Conservation (phyloP, 1,284 basidiomycete genomes). For the Microbotryum scabiosae region DNA sequence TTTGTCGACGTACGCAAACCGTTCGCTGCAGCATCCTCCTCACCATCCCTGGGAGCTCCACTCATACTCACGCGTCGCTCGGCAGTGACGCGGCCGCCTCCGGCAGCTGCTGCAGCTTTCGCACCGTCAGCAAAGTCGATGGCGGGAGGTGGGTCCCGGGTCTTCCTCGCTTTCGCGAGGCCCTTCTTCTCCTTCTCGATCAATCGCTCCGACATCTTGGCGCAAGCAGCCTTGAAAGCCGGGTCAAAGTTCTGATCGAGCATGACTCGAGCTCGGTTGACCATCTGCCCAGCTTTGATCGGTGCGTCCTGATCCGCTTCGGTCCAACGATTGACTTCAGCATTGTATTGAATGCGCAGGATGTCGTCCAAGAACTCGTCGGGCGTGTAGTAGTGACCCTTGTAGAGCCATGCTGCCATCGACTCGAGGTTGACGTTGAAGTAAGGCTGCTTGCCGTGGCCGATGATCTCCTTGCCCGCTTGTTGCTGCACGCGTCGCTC, state of each 20-base stretch:
- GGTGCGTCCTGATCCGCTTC: constrained; percentile 66
- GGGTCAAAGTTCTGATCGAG: constrained; percentile 77
- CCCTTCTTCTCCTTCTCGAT: constrained; percentile 48
- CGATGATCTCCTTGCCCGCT: constrained; percentile 30
- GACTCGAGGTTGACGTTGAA: constrained; percentile 83
- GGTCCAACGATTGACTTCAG: constrained; percentile 49
- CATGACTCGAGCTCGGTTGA: constrained; percentile 74
- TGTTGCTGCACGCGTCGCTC: constrained; percentile 36
- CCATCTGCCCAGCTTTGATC: constrained; percentile 80
- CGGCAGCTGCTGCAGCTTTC: constrained; percentile 7
- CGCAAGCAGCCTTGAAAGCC: constrained; percentile 72
- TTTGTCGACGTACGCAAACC: too few species aligned
- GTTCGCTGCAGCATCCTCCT: constrained; percentile 33
- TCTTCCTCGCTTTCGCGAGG: constrained; percentile 47
- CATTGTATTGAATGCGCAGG: constrained; percentile 80
- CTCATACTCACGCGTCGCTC: constrained; percentile 49
- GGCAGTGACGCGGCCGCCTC: constrained; percentile 37
- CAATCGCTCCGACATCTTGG: constrained; percentile 72
- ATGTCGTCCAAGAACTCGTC: constrained; percentile 82
- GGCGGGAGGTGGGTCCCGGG: constrained; percentile 12
- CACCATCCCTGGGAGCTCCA: constrained; percentile 37
- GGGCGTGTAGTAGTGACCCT: constrained; percentile 77
- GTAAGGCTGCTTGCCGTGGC: constrained; percentile 39
- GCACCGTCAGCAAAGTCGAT: neutral
- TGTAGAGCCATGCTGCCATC: constrained; percentile 80